Base-by-base conservation (phyloP, 1,284 basidiomycete genomes). In the Blastosporella zonata region DNA sequence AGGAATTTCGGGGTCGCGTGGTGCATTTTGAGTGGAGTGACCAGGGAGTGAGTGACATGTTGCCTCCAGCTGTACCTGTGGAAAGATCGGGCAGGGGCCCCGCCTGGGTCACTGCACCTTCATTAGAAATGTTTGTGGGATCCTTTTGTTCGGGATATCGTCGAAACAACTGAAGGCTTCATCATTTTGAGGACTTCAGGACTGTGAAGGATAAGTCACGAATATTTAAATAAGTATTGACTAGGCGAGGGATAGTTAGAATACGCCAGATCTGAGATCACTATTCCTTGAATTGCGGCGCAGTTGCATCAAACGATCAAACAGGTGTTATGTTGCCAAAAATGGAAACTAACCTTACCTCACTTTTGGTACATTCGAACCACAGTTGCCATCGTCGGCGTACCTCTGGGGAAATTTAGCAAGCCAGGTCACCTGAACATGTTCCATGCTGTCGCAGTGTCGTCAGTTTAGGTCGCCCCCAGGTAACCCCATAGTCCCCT, bases 381-480 rank as follows among this genome's bases (percentile, higher is more conserved):
- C 46, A 46, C 43, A 31, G 37, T 38, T 21, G 38, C 29, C 13
- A 13, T 38, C 35, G 41, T 55, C 49, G 72, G 71, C 36, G 72
- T 71, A 72, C 68, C 71, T 71, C 55, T 66, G 71, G 72, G 73
- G 58, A 75, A 73, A 71, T 62, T 53, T 39, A 36, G 48, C 45
- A 47, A 53, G 38, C 42, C 44, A 50, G 59, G 66, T 64, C 65
- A 66, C 62, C 61, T 61, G 66, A 58, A 56, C 60, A 60, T 50
- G 55, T 39, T 48, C 49, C 57, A 56, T 57, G 53, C 9, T n/a
- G n/a, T n/a, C n/a, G n/a, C n/a, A n/a, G n/a, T n/a, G n/a, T n/a
- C n/a, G n/a, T n/a, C n/a, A n/a, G n/a, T n/a, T n/a, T n/a, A n/a
- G n/a, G n/a, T 55, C 25, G 43, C 38, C 29, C 33, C 49, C 52